Percentiles rank a stretch among this genome's conserved stretches.
phyloP scores from a whole-genome alignment of 1,284 basidiomycete genomes.

The Malassezia psittaci region DNA sequence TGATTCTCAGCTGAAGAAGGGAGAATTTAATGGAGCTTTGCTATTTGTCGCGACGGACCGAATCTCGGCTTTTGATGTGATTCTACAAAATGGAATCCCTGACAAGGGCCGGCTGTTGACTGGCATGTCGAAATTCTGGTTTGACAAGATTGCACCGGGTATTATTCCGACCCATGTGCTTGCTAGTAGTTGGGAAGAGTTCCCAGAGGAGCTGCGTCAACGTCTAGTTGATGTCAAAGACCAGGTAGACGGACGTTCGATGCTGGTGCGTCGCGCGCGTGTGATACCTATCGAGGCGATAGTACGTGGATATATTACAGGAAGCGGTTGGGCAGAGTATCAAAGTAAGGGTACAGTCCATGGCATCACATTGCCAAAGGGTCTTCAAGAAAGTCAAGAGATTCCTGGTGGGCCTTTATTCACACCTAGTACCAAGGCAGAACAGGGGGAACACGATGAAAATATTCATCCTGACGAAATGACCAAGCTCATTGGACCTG shows the following conservation, averaged over 20 bases:
- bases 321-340: constrained; percentile 95
- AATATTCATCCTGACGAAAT: constrained; percentile 82
- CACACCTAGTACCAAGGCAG: constrained; percentile 94
- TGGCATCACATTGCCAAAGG: constrained; percentile 65
- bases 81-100: constrained; percentile 61
- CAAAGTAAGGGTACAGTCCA: constrained; percentile 78
- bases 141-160: constrained; percentile 56
- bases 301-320: constrained; percentile 89
- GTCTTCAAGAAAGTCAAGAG: constrained; percentile 71
- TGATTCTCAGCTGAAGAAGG: constrained; percentile 30
- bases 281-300: constrained; percentile 94
- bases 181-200: constrained; percentile 27
- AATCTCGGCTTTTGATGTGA: constrained; percentile 93
- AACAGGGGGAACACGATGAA: constrained; percentile 86
- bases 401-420: constrained; percentile 60
- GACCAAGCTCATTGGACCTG: constrained; percentile 29
- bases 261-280: constrained; percentile 82
- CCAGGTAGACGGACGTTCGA: constrained; percentile 70
- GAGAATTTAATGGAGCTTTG: constrained; percentile 30
- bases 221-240: constrained; percentile 23
- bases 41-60: constrained; percentile 92
- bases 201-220: constrained; percentile 26
- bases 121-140: constrained; percentile 88
- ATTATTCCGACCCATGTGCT: constrained; percentile 42
- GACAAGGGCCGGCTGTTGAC: constrained; percentile 86